Conservation (phyloP, 2,329 filamentous ascomycete genomes). For the Penicillium sp. region DNA sequence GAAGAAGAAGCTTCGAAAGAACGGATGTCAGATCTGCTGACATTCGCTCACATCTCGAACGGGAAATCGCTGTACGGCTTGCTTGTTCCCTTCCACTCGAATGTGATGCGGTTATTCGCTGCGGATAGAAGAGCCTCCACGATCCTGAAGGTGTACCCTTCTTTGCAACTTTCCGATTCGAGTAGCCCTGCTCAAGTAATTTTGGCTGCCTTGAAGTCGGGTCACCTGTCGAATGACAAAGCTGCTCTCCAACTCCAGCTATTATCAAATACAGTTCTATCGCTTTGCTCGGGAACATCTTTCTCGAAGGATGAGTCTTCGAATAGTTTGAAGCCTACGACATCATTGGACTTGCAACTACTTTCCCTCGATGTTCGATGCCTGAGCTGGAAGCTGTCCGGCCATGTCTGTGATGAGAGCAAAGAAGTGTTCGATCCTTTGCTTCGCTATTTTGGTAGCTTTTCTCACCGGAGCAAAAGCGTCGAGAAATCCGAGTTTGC, state of each 20-base stretch:
- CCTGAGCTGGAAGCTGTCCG: constrained; percentile 42
- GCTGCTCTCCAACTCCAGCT: constrained; percentile 44
- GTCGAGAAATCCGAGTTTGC: constrained; percentile 39
- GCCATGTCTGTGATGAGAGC: constrained; percentile 39
- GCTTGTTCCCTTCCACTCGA: constrained; percentile 40
- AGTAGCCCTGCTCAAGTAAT: constrained; percentile 42
- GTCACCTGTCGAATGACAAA: constrained; percentile 36
- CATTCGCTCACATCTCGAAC: constrained; percentile 29
- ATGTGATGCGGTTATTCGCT: constrained; percentile 37
- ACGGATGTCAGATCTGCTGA: constrained; percentile 37
- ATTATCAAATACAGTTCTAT: constrained; percentile 40
- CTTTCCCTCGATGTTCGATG: constrained; percentile 40
- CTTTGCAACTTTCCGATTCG: constrained; percentile 32
- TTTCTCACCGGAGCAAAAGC: constrained; percentile 31
- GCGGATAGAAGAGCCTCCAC: constrained; percentile 32
- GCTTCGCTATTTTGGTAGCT: constrained; percentile 37
- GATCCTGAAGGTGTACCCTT: constrained; percentile 29
- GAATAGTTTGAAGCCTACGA: constrained; percentile 26
- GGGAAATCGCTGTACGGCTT: constrained; percentile 29
- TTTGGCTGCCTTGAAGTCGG: constrained; percentile 34
- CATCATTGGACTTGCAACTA: constrained; percentile 38
- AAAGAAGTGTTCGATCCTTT: constrained; percentile 46
- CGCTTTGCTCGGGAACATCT: constrained; percentile 27
- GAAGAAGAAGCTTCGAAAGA: constrained; percentile 34
- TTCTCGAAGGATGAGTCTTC: constrained; percentile 13